phyloP scores from a whole-genome alignment of 148 eudicot genomes.

The Fagopyrum homotropicum region DNA sequence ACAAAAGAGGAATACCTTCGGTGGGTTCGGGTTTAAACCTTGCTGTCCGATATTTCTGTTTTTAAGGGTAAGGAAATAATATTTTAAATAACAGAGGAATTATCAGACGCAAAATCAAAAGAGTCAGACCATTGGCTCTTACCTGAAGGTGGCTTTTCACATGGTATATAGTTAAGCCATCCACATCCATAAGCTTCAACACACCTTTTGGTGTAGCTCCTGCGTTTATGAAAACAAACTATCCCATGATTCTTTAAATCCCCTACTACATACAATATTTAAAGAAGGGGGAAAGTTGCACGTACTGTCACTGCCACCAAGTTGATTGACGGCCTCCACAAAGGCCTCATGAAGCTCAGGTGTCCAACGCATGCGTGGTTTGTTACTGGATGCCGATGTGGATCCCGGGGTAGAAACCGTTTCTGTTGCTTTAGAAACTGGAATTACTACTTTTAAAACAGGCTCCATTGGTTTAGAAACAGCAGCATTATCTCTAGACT shows the following conservation, averaged over 20 bases:
- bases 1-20: constrained; percentile 38
- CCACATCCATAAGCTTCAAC: constrained; percentile 38
- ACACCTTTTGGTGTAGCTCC: constrained; percentile 52
- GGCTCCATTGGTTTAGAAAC: neutral
- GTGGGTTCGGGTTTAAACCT: constrained; percentile 73
- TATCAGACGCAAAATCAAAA: neutral
- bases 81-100: neutral
- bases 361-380: constrained; percentile 54
- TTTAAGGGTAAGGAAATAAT: constrained; percentile 12
- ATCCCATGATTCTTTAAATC: neutral
- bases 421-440: constrained; percentile 3
- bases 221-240: neutral
- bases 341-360: constrained; percentile 49
- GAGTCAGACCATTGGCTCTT: neutral
- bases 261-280: neutral
- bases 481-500: constrained; percentile 2
- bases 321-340: constrained; percentile 37
- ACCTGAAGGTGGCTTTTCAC: constrained; percentile 53
- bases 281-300: neutral
- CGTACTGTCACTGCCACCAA: constrained; percentile 46
- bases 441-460: neutral
- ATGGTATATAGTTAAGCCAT: constrained; percentile 48
- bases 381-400: constrained; percentile 16
- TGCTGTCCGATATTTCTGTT: constrained; percentile 85
- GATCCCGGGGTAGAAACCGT: constrained; percentile 1